phyloP scores from a whole-genome alignment of 1,284 basidiomycete species.

The Pseudozyma thailandica region DNA sequence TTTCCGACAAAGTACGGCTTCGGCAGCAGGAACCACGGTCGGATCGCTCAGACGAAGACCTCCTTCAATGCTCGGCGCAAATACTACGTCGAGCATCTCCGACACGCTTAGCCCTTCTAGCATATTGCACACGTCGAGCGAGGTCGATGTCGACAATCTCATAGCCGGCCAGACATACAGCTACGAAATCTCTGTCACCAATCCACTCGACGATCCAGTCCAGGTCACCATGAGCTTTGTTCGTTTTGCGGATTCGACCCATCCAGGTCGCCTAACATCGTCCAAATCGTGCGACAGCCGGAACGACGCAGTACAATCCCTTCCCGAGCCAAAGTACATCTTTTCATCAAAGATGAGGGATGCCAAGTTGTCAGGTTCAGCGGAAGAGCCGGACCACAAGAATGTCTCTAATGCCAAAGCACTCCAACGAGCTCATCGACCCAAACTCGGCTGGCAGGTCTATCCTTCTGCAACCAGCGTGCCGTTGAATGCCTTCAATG shows the following conservation, averaged over 20 bases:
- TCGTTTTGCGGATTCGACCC: conserved; percentile 22
- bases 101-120: conserved; percentile 11
- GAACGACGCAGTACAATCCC: conserved; percentile 6
- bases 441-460: conserved; percentile 27
- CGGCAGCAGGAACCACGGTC: neutral
- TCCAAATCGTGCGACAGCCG: neutral
- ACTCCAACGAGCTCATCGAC: neutral
- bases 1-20: conserved; percentile 1
- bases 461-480: conserved; percentile 40
- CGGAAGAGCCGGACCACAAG: neutral
- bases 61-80: conserved; percentile 10
- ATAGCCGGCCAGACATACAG: conserved; percentile 48
- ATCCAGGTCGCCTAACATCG: neutral
- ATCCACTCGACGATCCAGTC: conserved; percentile 62
- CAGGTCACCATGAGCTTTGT: conserved; percentile 45
- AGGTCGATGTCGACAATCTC: conserved; percentile 39
- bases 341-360: conserved; percentile 4
- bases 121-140: conserved; percentile 8
- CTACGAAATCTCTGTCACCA: conserved; percentile 51
- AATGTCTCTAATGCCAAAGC: neutral
- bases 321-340: conserved; percentile 36
- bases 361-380: neutral
- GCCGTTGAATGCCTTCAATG: conserved; percentile 54
- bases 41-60: conserved; percentile 28
- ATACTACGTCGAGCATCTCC: neutral